A percentile compares a stretch with the other conserved stretches of the same genome.
Evolutionary conservation across 805 yeast species (phyloP).

Genomic region (Myxozyma udenii): DNA sequence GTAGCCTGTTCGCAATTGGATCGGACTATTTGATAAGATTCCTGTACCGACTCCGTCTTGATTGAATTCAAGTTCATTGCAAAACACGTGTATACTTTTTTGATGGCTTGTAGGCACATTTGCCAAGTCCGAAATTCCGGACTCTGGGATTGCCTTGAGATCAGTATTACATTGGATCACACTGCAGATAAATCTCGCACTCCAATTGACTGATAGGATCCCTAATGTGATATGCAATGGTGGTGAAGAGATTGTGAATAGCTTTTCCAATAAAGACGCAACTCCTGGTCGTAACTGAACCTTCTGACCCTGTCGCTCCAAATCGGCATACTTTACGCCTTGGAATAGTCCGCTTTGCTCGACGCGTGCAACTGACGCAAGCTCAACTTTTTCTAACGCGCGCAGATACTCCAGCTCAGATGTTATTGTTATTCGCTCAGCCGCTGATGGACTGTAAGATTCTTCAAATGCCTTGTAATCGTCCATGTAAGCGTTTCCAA

Average conservation of each 20-base stretch:
- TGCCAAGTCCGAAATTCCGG: neutral
- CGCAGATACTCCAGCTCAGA: constrained; percentile 14
- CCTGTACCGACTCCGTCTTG: constrained; percentile 14
- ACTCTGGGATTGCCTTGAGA: neutral
- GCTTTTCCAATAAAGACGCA: constrained; percentile 3
- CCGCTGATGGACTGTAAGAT: neutral
- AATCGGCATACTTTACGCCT: constrained; percentile 11
- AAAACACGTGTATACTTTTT: constrained; percentile 1
- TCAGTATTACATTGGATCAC: constrained; percentile 3
- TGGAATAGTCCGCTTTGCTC: constrained; percentile 21
- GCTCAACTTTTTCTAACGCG: constrained; percentile 17
- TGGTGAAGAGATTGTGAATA: neutral
- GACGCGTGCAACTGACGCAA: constrained; percentile 26
- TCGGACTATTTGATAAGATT: neutral
- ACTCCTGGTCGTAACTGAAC: constrained; percentile 15
- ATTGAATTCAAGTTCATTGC: constrained; percentile 17
- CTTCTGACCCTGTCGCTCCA: constrained; percentile 14
- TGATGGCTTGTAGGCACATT: neutral
- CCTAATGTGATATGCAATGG: neutral
- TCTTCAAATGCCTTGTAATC: constrained; percentile 14
- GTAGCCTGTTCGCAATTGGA: constrained; percentile 13
- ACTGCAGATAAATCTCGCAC: constrained; percentile 12
- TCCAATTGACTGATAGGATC: constrained; percentile 31
- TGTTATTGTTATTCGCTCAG: constrained; percentile 1
- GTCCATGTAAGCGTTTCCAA: constrained; percentile 21